Conservation (phyloP, 306 rosid species). For the Ziziphus jujuba region DNA sequence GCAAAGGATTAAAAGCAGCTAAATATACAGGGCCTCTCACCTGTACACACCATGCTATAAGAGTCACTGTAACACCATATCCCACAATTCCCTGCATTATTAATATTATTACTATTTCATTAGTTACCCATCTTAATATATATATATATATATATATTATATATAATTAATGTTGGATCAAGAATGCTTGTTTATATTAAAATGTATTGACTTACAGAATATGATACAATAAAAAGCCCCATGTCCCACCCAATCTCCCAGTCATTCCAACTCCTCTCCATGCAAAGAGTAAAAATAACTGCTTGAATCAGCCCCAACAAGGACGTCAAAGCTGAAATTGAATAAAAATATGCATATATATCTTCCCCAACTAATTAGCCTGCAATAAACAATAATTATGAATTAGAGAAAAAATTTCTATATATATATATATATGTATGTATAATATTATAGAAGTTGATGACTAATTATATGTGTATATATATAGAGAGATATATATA, state of each 20-base stretch:
- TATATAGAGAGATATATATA: too few species aligned
- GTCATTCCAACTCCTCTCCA: slow-evolving; percentile 31
- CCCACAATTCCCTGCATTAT: not conserved
- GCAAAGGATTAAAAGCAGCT: not conserved
- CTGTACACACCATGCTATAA: not conserved
- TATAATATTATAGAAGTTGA: too few species aligned
- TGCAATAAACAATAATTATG: too few species aligned
- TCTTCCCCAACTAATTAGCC: too few species aligned
- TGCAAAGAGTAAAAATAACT: slow-evolving; percentile 23
- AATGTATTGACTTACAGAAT: slow-evolving; percentile 22
- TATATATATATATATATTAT: too few species aligned
- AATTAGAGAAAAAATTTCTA: too few species aligned
- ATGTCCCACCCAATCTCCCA: slow-evolving; percentile 52
- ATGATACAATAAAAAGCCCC: slow-evolving; percentile 35
- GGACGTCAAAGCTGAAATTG: slow-evolving; percentile 35
- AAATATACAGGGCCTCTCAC: not conserved
- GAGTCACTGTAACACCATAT: too few species aligned
- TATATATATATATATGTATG: too few species aligned
- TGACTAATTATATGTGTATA: too few species aligned
- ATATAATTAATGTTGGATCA: too few species aligned
- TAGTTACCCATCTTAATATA: too few species aligned
- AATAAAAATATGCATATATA: slow-evolving; percentile 24
- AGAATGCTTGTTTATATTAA: too few species aligned
- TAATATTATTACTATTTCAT: not conserved
- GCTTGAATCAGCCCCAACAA: slow-evolving; percentile 19